Percentiles rank a stretch among this genome's conserved stretches.
These are phyloP conservation scores for Chlamydomonas reinhardtii DNA, from an alignment of 163 green algal genomes.

Conservation along the genomic window DNA sequence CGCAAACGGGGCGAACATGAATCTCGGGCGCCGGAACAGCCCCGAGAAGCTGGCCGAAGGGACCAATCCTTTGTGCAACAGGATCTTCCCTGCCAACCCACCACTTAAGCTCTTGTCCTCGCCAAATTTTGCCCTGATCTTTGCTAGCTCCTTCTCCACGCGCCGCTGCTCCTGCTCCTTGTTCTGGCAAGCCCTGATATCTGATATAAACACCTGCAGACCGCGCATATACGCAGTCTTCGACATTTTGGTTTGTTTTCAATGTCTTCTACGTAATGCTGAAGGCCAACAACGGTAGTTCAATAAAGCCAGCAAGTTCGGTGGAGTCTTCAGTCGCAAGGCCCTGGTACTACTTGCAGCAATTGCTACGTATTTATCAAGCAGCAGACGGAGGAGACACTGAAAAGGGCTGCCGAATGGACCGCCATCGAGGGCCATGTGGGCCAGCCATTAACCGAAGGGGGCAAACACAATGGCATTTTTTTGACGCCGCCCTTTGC, in stretches of 20 bases:
- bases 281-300: background rate
- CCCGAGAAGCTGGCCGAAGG: too few species aligned
- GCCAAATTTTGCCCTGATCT: constrained; percentile 97
- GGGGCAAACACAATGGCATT: too few species aligned
- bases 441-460: too few species aligned
- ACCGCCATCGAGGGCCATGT: too few species aligned
- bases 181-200: constrained; percentile 92
- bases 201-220: constrained; percentile 87
- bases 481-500: too few species aligned
- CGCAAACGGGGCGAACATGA: background rate
- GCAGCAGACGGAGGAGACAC: too few species aligned
- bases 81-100: background rate
- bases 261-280: too few species aligned
- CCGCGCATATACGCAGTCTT: constrained; percentile 84
- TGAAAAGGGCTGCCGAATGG: too few species aligned
- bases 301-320: too few species aligned
- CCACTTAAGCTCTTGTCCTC: constrained; percentile 44
- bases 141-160: constrained; percentile 98
- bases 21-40: background rate
- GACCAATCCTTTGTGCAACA: background rate
- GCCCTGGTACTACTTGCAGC: too few species aligned
- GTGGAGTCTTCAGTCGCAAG: too few species aligned
- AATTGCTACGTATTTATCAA: too few species aligned
- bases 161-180: constrained; percentile 93
- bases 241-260: constrained; percentile 73